These are phyloP conservation scores for Xylaria bambusicola DNA, from an alignment of 495 filamentous ascomycete genomes.

Conservation along the genomic window DNA sequence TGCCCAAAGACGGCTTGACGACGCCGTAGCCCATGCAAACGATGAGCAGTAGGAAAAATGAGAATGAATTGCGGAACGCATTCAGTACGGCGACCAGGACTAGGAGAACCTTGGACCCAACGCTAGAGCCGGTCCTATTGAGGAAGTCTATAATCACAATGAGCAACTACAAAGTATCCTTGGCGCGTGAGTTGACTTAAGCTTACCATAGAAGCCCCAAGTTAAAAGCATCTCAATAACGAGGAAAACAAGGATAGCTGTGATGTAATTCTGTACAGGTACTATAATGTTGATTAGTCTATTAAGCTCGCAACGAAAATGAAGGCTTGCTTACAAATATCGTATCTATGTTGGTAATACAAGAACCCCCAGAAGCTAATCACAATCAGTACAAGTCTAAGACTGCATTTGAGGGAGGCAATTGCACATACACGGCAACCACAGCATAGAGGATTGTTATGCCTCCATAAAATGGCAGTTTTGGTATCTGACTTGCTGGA, in stretches of 20 bases:
- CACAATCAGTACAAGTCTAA: constrained; percentile 17
- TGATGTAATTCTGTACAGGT: constrained; percentile 99
- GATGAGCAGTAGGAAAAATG: constrained; percentile 97
- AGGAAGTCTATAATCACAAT: constrained; percentile 71
- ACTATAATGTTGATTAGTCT: constrained; percentile 58
- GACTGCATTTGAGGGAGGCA: background rate
- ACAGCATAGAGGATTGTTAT: constrained; percentile 93
- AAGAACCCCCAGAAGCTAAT: constrained; percentile 84
- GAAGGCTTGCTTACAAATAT: constrained; percentile 66
- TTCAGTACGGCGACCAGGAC: constrained; percentile 89
- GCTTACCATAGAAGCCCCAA: constrained; percentile 85
- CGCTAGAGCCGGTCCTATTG: constrained; percentile 83
- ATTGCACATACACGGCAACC: constrained; percentile 62
- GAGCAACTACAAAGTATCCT: constrained; percentile 14
- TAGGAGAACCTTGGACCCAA: constrained; percentile 82
- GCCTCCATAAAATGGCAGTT: constrained; percentile 95
- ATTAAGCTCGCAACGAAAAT: background rate
- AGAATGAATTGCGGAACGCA: constrained; percentile 93
- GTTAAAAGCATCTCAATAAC: constrained; percentile 96
- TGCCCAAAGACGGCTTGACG: constrained; percentile 89
- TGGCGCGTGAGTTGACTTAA: background rate
- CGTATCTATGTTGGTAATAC: constrained; percentile 89
- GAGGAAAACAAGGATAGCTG: constrained; percentile 92
- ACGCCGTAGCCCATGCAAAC: constrained; percentile 99
- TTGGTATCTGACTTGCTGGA: constrained; percentile 91